These are phyloP conservation scores for Chloris gayana DNA, from an alignment of 176 grass and related monocot genomes.

Conservation along the genomic window DNA sequence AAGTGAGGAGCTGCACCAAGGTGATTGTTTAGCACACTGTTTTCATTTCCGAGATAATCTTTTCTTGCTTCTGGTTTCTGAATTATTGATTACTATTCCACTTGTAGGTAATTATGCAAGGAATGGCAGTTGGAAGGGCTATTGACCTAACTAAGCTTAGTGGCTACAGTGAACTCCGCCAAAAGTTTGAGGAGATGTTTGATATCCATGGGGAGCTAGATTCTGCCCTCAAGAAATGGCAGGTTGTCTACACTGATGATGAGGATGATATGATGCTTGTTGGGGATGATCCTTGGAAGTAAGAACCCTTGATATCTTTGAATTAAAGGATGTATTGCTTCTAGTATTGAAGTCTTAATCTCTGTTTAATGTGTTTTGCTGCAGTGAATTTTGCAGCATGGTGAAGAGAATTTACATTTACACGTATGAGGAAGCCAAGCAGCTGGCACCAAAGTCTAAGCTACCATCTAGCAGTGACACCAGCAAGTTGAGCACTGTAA, in stretches of 20 bases:
- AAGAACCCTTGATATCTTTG: conserved; percentile 36
- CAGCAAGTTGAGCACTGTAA: conserved; percentile 40
- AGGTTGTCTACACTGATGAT: conserved; percentile 79
- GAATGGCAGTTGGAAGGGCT: conserved; percentile 90
- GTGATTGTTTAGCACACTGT: conserved; percentile 44
- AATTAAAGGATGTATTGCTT: neutral
- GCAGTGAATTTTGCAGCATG: conserved; percentile 88
- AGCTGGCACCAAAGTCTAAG: conserved; percentile 55
- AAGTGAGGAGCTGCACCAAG: conserved; percentile 96
- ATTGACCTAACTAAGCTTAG: conserved; percentile 80
- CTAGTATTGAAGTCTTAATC: conserved; percentile 18
- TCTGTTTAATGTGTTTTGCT: conserved; percentile 21
- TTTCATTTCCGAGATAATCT: neutral
- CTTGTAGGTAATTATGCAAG: conserved; percentile 86
- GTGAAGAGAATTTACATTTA: conserved; percentile 90
- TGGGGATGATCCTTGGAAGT: conserved; percentile 98
- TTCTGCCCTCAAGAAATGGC: conserved; percentile 63
- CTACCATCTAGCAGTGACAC: conserved; percentile 35
- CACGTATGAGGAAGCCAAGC: conserved; percentile 74
- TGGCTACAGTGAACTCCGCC: conserved; percentile 62
- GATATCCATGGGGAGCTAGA: conserved; percentile 66
- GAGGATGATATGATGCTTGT: conserved; percentile 96
- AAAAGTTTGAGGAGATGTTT: conserved; percentile 90
- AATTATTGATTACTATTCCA: conserved; percentile 35
- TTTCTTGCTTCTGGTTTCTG: conserved; percentile 12